A percentile compares a stretch with the other conserved stretches of the same genome.
phyloP scores from a whole-genome alignment of 2,329 filamentous ascomycete species.

The Colletotrichum tropicicola region DNA sequence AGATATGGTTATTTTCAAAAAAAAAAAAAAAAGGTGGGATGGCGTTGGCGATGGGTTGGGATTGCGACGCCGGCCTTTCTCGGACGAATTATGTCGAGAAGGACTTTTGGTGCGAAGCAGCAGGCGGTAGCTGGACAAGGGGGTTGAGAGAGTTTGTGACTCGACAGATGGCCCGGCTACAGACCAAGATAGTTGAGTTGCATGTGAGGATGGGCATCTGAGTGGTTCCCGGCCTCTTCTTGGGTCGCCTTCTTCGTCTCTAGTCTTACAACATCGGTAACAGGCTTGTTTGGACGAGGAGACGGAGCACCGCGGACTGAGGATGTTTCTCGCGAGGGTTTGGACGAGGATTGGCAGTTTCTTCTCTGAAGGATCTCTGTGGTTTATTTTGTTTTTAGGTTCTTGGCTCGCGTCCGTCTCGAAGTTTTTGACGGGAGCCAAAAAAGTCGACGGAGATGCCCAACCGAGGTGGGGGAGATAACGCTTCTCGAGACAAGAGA shows the following conservation, averaged over 20 bases:
- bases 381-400: slow-evolving; percentile 6
- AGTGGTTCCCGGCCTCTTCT: neutral
- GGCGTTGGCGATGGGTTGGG: neutral
- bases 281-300: slow-evolving; percentile 20
- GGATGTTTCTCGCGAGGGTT: neutral
- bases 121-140: neutral
- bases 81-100: neutral
- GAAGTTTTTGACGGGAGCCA: slow-evolving; percentile 9
- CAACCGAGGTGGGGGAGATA: slow-evolving; percentile 3
- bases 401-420: slow-evolving; percentile 1
- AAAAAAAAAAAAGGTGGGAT: slow-evolving; percentile 8
- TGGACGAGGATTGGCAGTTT: neutral
- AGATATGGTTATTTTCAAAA: slow-evolving; percentile 14
- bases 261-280: slow-evolving; percentile 10
- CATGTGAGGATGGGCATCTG: neutral
- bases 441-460: neutral
- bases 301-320: neutral
- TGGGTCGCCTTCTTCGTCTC: neutral
- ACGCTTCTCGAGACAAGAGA: slow-evolving; percentile 11
- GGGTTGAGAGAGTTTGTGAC: neutral
- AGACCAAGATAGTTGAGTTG: neutral
- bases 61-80: slow-evolving; percentile 2
- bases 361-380: neutral
- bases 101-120: neutral
- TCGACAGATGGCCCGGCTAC: neutral